Evolutionary conservation across 352 stramenopile species (phyloP), one percentile per base, ranked within the genome.

Genomic region (Aphanomyces astaci): DNA sequence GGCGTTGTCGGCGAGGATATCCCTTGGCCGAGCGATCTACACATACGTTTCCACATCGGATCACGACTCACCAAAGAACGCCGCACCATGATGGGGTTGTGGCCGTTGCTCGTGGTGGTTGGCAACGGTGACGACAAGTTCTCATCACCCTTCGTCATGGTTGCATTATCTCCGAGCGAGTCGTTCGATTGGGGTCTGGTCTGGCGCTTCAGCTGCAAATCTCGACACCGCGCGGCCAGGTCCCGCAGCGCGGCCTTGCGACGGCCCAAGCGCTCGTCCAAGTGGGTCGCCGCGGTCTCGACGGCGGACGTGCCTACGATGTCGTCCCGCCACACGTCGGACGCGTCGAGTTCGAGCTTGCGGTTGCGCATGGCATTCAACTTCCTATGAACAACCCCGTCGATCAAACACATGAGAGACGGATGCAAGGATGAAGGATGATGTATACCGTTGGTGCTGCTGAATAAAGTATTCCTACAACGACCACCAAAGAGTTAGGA

Each of bases 31-130:
- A 31, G 62, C 56, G 39, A 68, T 36, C 60, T 66, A 57, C 5
- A n/a, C 28, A 1, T 39, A 5, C 5, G 39, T n/a, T n/a, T n/a
- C n/a, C n/a, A n/a, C n/a, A n/a, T n/a, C n/a, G n/a, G n/a, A n/a
- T n/a, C n/a, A n/a, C n/a, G n/a, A n/a, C n/a, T n/a, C n/a, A n/a
- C n/a, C n/a, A n/a, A n/a, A n/a, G n/a, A n/a, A n/a, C n/a, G n/a
- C n/a, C n/a, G n/a, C n/a, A 66, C 60, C 51, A 62, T 52, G 28
- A 68, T 48, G 48, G 33, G 51, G 10, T 68, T 68, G 33, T 59
- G n/a, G n/a, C n/a, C n/a, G n/a, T n/a, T n/a, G n/a, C 60, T 66
- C 10, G 19, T 11, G 25, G 4, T 36, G 24, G 39, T 25, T 5
- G 56, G 27, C 43, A 31, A 53, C 27, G 56, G 13, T 5, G 25